Evolutionary conservation across 75 land plant genomes (phyloP).

Genomic region (Selaginella tamariscina): DNA sequence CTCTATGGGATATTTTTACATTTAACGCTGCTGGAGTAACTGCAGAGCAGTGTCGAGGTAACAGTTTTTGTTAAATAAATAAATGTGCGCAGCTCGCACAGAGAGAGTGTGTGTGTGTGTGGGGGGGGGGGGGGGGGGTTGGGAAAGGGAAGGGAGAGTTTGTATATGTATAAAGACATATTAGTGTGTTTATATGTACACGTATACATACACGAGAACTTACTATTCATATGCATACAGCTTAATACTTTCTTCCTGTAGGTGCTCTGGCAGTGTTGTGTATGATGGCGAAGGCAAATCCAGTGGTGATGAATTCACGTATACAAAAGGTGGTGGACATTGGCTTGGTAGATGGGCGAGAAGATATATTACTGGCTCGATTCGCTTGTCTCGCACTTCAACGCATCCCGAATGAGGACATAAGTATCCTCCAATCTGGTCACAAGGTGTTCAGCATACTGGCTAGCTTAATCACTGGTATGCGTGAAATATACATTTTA

Average conservation of each 20-base stretch:
- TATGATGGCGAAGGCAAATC: conserved; percentile 81
- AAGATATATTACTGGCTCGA: conserved; percentile 89
- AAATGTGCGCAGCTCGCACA: too few relatives aligned
- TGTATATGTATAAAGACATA: too few relatives aligned
- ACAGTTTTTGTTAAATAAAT: too few relatives aligned
- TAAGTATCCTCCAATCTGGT: conserved; percentile 32
- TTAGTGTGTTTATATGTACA: too few relatives aligned
- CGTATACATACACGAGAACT: too few relatives aligned
- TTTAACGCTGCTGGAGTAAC: conserved; percentile 80
- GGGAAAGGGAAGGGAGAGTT: too few relatives aligned
- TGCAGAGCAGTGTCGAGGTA: conserved; percentile 80
- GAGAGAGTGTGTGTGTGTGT: too few relatives aligned
- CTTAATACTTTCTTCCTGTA: too few relatives aligned
- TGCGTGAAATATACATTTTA: not conserved
- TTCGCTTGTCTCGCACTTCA: conserved; percentile 88
- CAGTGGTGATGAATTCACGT: conserved; percentile 50
- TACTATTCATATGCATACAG: too few relatives aligned
- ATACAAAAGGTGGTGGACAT: conserved; percentile 86
- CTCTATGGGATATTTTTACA: conserved; percentile 92
- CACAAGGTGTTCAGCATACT: conserved; percentile 60
- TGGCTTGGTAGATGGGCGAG: conserved; percentile 99
- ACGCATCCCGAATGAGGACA: conserved; percentile 58
- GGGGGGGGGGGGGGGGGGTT: too few relatives aligned
- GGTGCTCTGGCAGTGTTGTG: conserved; percentile 78
- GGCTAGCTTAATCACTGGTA: conserved; percentile 43